A percentile compares a stretch with the other conserved stretches of the same genome.
These are phyloP conservation scores for Maudiozyma bulderi DNA, from an alignment of 805 yeast species.

Conservation along the genomic window DNA sequence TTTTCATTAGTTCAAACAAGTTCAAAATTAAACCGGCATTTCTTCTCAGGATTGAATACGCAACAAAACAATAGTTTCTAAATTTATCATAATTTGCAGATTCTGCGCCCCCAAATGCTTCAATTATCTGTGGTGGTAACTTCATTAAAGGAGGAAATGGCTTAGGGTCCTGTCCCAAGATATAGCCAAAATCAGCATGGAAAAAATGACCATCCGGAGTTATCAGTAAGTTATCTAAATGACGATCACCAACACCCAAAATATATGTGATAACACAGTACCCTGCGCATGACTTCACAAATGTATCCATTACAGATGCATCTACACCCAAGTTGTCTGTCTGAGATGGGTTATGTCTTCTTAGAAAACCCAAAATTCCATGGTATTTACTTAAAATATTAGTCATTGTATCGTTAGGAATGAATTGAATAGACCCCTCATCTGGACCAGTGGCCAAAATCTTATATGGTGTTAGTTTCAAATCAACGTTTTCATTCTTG, in stretches of 20 bases:
- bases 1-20: slow-evolving; percentile 86
- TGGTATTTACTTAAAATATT: slow-evolving; percentile 63
- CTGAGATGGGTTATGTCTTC: slow-evolving; percentile 51
- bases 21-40: slow-evolving; percentile 84
- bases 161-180: slow-evolving; percentile 93
- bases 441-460: slow-evolving; percentile 83
- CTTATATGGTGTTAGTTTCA: slow-evolving; percentile 78
- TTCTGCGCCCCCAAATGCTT: slow-evolving; percentile 92
- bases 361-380: slow-evolving; percentile 65
- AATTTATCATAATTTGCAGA: slow-evolving; percentile 80
- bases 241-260: slow-evolving; percentile 95
- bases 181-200: slow-evolving; percentile 97
- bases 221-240: slow-evolving; percentile 77
- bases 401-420: slow-evolving; percentile 87
- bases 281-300: slow-evolving; percentile 92
- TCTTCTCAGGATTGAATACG: slow-evolving; percentile 81
- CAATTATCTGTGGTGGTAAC: slow-evolving; percentile 90
- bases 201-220: slow-evolving; percentile 83
- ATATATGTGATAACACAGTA: slow-evolving; percentile 93
- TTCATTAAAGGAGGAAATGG: slow-evolving; percentile 99
- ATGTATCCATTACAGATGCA: slow-evolving; percentile 75
- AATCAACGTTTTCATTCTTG: slow-evolving; percentile 81
- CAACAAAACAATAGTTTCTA: slow-evolving; percentile 87
- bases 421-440: slow-evolving; percentile 89
- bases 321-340: slow-evolving; percentile 29